Conservation (phyloP, 345 rosid genomes). For the Adansonia digitata region DNA sequence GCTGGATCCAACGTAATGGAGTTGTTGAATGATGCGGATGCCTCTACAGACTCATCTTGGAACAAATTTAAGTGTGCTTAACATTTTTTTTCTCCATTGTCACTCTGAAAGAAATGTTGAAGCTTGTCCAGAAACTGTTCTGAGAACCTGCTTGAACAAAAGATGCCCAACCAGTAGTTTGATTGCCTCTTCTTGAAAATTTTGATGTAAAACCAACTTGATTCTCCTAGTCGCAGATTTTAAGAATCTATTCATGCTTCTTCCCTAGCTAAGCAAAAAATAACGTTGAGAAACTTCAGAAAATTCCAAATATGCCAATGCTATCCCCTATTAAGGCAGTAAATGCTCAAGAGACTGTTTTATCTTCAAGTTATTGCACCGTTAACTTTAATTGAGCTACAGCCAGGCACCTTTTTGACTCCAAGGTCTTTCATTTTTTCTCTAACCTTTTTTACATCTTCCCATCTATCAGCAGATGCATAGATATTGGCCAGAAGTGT, state of each 20-base stretch:
- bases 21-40: background rate
- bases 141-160: background rate
- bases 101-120: background rate
- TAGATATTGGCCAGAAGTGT: constrained; percentile 66
- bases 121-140: background rate
- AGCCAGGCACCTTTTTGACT: constrained; percentile 68
- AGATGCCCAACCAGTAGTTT: background rate
- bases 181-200: background rate
- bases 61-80: background rate
- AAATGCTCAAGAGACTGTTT: background rate
- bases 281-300: background rate
- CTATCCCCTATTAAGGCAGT: background rate
- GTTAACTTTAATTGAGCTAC: constrained; percentile 58
- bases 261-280: background rate
- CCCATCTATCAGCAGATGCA: constrained; percentile 69
- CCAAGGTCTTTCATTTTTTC: constrained; percentile 68
- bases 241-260: background rate
- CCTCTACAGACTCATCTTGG: background rate
- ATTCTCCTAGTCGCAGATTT: background rate
- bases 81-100: background rate
- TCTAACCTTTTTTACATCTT: constrained; percentile 61
- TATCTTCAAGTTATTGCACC: constrained; percentile 18
- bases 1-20: background rate
- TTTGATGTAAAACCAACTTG: background rate
- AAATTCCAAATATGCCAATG: background rate